Conservation (phyloP, 2,329 filamentous ascomycete genomes). For the Curvularia lunata region DNA sequence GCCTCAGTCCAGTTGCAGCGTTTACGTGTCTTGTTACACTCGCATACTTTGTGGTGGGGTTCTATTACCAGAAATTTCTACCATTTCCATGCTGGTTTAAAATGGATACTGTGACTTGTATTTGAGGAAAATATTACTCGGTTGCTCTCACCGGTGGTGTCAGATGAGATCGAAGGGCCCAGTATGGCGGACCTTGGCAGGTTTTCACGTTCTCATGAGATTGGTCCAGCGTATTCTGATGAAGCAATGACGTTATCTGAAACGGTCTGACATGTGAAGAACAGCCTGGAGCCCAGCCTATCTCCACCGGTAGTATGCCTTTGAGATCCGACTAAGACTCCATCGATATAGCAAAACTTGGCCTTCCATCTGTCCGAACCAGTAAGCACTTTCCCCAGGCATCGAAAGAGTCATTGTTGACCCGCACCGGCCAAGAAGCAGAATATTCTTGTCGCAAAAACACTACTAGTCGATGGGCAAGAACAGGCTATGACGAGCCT, state of each 20-base stretch:
- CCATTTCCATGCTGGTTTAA: neutral
- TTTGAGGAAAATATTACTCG: neutral
- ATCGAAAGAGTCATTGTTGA: neutral
- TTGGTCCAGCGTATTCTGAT: neutral
- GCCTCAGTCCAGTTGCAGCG: neutral
- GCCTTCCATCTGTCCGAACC: constrained; percentile 7
- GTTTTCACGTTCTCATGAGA: neutral
- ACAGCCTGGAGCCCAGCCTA: neutral
- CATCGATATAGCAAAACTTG: neutral
- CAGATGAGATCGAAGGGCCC: neutral
- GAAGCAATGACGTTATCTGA: constrained; percentile 6
- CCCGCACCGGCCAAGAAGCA: constrained; percentile 1
- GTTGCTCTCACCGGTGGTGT: neutral
- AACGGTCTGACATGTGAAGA: constrained; percentile 7
- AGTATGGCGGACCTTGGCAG: neutral
- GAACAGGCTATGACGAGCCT: constrained; percentile 9
- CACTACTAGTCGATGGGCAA: neutral
- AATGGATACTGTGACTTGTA: neutral
- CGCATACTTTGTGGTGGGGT: too few species aligned
- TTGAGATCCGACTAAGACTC: neutral
- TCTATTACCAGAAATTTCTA: neutral
- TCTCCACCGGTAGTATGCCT: neutral
- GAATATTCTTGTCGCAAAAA: neutral
- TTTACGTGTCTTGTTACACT: neutral
- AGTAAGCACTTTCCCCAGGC: neutral